phyloP scores from a whole-genome alignment of 768 basidiomycete species.

The Boletus vermiculosoides region DNA sequence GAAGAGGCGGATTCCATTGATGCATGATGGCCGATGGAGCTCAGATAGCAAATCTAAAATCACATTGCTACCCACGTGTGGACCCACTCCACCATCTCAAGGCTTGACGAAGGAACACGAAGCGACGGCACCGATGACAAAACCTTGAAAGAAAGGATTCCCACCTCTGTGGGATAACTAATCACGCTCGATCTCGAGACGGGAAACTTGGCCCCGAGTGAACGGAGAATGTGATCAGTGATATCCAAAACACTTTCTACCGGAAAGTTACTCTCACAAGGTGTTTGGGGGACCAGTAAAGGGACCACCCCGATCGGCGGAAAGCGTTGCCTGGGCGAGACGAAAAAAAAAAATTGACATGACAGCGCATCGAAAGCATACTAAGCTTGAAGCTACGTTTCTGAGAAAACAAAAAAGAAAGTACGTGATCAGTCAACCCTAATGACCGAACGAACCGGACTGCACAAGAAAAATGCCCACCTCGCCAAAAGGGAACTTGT shows the following conservation, averaged over 20 bases:
- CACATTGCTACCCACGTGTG: not conserved
- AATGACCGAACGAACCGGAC: not conserved
- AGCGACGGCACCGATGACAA: conserved; percentile 2
- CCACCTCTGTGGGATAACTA: conserved; percentile 25
- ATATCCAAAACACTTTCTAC: not conserved
- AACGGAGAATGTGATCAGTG: conserved; percentile 14
- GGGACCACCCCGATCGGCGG: conserved; percentile 10
- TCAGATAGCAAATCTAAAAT: not conserved
- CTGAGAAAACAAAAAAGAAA: conserved; percentile 9
- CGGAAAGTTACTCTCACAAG: conserved; percentile 2
- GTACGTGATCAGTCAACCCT: conserved; percentile 5
- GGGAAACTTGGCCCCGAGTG: conserved; percentile 6
- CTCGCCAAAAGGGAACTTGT: not conserved
- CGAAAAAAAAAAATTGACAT: conserved; percentile 5
- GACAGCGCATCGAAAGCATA: conserved; percentile 8
- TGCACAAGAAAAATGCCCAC: not conserved
- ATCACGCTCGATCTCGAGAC: not conserved
- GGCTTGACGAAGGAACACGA: not conserved
- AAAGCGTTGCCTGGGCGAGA: conserved; percentile 1
- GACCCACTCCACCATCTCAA: not conserved
- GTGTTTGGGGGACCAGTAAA: not conserved
- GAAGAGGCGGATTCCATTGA: not conserved
- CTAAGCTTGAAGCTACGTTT: not conserved
- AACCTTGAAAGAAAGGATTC: conserved; percentile 4
- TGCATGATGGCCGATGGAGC: not conserved